Base-by-base conservation (phyloP, 352 stramenopile genomes). In the Pythium aristosporum region DNA sequence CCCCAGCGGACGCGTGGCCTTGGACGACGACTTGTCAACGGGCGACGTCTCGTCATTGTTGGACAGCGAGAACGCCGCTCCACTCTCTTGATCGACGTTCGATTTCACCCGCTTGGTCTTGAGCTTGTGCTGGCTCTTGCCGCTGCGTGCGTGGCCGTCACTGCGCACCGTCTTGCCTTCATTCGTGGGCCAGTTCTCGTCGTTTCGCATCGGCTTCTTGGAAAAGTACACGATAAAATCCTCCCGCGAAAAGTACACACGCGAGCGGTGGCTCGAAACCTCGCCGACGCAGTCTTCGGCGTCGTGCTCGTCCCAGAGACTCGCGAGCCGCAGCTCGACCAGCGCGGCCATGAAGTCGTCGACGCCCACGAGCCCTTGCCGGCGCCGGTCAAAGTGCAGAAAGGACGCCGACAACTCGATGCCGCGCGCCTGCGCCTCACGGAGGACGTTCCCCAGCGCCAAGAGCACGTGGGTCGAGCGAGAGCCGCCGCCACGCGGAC, bases 171-270 rank as follows among this genome's bases (percentile, higher is more conserved):
- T 21, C 41, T 25, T 32, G 21, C 36, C 41, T 39, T 53, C 50
- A 7, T 57, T 37, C n/a, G 36, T 41, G 1, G 15, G n/a, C 57
- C 16, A 37, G 57, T 58, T 78, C 44, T 54, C 61, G n/a, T 66
- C 50, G 12, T 67, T 23, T 49, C 39, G 21, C 51, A 7, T 21
- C 7, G 42, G 44, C 2, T 13, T n/a, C 30, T 49, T 47, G 8
- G 28, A 46, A 32, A 80, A 90, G 50, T 69, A 88, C 37, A 55
- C 54, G 5, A 85, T 39, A 51, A 91, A 91, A 49, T 91, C 82
- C 18, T 86, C 67, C 5, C 69, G 63, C 0, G 74, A 80, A 64
- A 87, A 91, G 57, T 83, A 87, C 0, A 47, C 55, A 32, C 79
- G 73, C 32, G 79, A 88, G 5, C 70, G 73, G 2, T 68, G 63